Conservation (phyloP, 1,139 yeast species). For the Kodamaea alishanica region DNA sequence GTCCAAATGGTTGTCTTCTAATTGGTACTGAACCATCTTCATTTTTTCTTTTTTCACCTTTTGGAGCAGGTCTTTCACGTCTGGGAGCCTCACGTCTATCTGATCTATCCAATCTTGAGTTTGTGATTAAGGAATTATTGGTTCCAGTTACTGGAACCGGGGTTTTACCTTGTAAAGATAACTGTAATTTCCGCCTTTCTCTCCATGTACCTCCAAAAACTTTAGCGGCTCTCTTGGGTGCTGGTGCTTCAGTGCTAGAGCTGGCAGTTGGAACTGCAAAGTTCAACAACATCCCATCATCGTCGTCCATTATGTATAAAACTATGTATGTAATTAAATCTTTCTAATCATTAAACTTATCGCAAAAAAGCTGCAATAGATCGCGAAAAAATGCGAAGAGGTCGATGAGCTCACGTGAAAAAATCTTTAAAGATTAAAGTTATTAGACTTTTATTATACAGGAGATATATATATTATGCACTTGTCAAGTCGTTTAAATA, state of each 20-base stretch:
- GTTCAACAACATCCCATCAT: slow-evolving; percentile 67
- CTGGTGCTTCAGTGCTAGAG: slow-evolving; percentile 7
- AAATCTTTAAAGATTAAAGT: not conserved
- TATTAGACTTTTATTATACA: slow-evolving; percentile 2
- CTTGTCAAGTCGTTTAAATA: slow-evolving; percentile 18
- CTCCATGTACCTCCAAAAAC: slow-evolving; percentile 76
- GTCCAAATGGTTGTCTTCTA: slow-evolving; percentile 14
- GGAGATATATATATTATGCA: not conserved
- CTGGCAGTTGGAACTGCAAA: slow-evolving; percentile 43
- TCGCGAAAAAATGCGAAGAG: too few relatives aligned
- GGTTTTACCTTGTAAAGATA: slow-evolving; percentile 46
- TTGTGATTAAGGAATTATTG: slow-evolving; percentile 33
- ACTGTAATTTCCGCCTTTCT: slow-evolving; percentile 62
- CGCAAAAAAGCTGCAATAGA: too few relatives aligned
- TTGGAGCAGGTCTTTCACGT: slow-evolving; percentile 4
- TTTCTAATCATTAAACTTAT: not conserved
- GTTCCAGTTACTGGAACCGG: slow-evolving; percentile 31
- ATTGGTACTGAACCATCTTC: slow-evolving; percentile 5
- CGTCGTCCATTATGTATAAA: slow-evolving; percentile 29
- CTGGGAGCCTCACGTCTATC: slow-evolving; percentile 2
- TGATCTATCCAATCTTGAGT: slow-evolving; percentile 16
- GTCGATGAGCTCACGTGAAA: too few relatives aligned
- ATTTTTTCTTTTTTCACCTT: slow-evolving; percentile 2
- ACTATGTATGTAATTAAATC: not conserved
- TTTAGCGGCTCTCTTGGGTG: slow-evolving; percentile 26